Conservation (phyloP, 2,329 filamentous ascomycete species). For the Neonectria ditissima region DNA sequence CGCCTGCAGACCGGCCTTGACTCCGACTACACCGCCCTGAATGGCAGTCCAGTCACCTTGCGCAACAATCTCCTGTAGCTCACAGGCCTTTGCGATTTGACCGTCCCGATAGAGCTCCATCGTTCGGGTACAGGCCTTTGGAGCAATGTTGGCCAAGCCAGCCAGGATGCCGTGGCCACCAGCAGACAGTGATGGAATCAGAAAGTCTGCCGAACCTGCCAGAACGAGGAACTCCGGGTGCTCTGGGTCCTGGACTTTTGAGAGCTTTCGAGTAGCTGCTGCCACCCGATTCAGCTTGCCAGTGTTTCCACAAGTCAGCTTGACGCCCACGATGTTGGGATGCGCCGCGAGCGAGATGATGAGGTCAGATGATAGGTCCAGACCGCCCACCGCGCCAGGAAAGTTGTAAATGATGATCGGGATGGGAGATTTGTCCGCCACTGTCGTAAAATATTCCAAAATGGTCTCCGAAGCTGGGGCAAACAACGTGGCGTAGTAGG, state of each 20-base stretch:
- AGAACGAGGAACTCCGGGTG: slow-evolving; percentile 72
- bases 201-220: slow-evolving; percentile 79
- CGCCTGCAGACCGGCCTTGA: slow-evolving; percentile 75
- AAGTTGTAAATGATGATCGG: slow-evolving; percentile 79
- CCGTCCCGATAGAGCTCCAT: slow-evolving; percentile 71
- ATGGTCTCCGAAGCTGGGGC: slow-evolving; percentile 64
- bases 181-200: slow-evolving; percentile 74
- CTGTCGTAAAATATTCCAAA: slow-evolving; percentile 73
- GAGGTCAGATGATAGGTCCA: slow-evolving; percentile 73
- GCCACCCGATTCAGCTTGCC: slow-evolving; percentile 75
- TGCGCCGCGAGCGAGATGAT: slow-evolving; percentile 71
- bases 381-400: slow-evolving; percentile 71
- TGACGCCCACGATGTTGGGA: slow-evolving; percentile 75
- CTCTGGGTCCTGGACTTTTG: slow-evolving; percentile 23
- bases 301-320: slow-evolving; percentile 78
- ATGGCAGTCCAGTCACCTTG: slow-evolving; percentile 80
- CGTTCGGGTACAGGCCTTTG: slow-evolving; percentile 72
- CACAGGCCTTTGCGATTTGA: slow-evolving; percentile 68
- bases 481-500: slow-evolving; percentile 79
- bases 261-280: slow-evolving; percentile 64
- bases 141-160: slow-evolving; percentile 78
- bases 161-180: slow-evolving; percentile 79
- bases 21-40: slow-evolving; percentile 76
- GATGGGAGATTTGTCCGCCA: slow-evolving; percentile 72
- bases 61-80: slow-evolving; percentile 73